Percentiles rank a stretch among this genome's conserved stretches.
Conservation (phyloP, 768 basidiomycete species). For the Chiua virens region DNA sequence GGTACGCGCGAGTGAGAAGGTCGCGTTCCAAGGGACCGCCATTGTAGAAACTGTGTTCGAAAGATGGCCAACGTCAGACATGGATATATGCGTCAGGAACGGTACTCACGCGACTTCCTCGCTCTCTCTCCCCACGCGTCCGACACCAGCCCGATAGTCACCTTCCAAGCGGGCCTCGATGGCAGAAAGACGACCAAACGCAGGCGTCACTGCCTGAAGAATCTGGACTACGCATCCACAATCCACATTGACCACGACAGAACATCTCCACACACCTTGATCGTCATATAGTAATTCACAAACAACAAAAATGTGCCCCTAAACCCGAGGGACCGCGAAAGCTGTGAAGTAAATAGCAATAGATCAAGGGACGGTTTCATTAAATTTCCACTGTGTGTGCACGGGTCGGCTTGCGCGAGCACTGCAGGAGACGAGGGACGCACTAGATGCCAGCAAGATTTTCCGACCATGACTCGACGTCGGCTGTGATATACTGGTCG, state of each 20-base stretch:
- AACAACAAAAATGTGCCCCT: slow-evolving; percentile 83
- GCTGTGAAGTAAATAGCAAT: slow-evolving; percentile 88
- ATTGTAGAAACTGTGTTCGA: slow-evolving; percentile 73
- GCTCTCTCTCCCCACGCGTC: slow-evolving; percentile 80
- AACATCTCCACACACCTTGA: slow-evolving; percentile 32
- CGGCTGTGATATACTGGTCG: slow-evolving; percentile 92
- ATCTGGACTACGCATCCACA: slow-evolving; percentile 38
- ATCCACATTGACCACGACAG: background rate
- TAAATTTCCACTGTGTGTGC: slow-evolving; percentile 70
- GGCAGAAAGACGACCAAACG: slow-evolving; percentile 88
- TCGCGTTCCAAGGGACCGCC: slow-evolving; percentile 82
- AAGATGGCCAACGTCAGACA: background rate
- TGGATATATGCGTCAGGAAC: background rate
- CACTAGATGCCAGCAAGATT: slow-evolving; percentile 85
- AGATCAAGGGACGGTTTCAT: slow-evolving; percentile 92
- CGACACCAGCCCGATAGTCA: slow-evolving; percentile 87
- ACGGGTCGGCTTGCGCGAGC: background rate
- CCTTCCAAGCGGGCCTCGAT: slow-evolving; percentile 87
- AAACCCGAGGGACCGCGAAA: slow-evolving; percentile 81
- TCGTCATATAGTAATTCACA: slow-evolving; percentile 84
- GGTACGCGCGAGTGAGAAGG: slow-evolving; percentile 77
- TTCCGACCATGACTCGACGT: slow-evolving; percentile 87
- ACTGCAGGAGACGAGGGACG: slow-evolving; percentile 31
- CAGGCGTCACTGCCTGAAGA: slow-evolving; percentile 82
- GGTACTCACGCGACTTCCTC: slow-evolving; percentile 86